Evolutionary conservation across 1,139 yeast species (phyloP).

Genomic region (Suhomyces kunorum): DNA sequence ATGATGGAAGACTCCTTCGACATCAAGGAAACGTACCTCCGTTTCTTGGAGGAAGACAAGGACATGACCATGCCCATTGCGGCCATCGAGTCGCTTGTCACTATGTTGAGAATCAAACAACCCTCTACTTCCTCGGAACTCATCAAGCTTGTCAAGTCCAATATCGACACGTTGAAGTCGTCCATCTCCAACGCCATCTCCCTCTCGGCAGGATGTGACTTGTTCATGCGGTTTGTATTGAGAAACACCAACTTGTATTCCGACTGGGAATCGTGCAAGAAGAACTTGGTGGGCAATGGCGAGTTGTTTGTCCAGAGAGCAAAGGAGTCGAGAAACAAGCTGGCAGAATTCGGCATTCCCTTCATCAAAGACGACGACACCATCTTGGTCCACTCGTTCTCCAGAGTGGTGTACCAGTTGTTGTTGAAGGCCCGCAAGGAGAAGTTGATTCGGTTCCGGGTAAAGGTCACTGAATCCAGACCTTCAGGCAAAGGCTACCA

Average conservation of each 20-base stretch:
- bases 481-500: slow-evolving; percentile 79
- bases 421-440: slow-evolving; percentile 71
- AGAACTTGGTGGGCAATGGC: slow-evolving; percentile 89
- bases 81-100: slow-evolving; percentile 91
- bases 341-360: slow-evolving; percentile 84
- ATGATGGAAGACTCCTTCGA: slow-evolving; percentile 54
- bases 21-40: slow-evolving; percentile 75
- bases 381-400: slow-evolving; percentile 85
- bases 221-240: slow-evolving; percentile 89
- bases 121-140: slow-evolving; percentile 94
- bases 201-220: slow-evolving; percentile 94
- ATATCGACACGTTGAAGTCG: slow-evolving; percentile 69
- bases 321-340: slow-evolving; percentile 81
- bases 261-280: slow-evolving; percentile 95
- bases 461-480: slow-evolving; percentile 89
- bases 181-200: slow-evolving; percentile 91
- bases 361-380: slow-evolving; percentile 93
- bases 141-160: slow-evolving; percentile 75
- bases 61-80: slow-evolving; percentile 99
- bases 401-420: slow-evolving; percentile 84
- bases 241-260: slow-evolving; percentile 85
- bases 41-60: slow-evolving; percentile 79
- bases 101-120: slow-evolving; percentile 75
- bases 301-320: slow-evolving; percentile 90
- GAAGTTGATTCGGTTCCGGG: slow-evolving; percentile 78